These are phyloP conservation scores for Eremothecium coryli DNA, from an alignment of 1,139 yeast genomes.

Conservation along the genomic window DNA sequence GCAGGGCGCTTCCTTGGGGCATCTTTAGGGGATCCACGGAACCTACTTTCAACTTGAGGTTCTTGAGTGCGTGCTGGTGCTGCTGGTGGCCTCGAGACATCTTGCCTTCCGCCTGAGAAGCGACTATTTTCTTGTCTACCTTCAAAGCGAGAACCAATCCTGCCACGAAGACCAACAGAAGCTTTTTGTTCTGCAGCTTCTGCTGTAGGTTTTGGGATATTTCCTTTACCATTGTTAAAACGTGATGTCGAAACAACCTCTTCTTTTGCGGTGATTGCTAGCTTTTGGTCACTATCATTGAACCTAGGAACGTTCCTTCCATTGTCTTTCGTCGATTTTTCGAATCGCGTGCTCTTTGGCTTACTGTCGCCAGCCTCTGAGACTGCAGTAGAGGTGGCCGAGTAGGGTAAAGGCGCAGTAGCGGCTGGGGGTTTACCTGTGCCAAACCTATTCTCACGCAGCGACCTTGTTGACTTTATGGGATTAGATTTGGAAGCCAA, in stretches of 20 bases:
- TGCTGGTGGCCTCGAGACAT: not conserved
- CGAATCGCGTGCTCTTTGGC: not conserved
- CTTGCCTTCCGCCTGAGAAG: slow-evolving; percentile 2
- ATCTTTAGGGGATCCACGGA: slow-evolving; percentile 1
- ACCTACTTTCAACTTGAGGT: slow-evolving; percentile 3
- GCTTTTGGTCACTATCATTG: not conserved
- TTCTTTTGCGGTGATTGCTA: not conserved
- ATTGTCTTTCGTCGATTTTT: not conserved
- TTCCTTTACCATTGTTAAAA: not conserved
- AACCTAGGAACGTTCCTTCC: not conserved
- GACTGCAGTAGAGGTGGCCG: too few species aligned
- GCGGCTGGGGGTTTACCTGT: not conserved
- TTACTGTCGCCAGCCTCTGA: too few species aligned
- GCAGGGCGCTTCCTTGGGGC: slow-evolving; percentile 5
- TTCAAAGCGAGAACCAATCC: slow-evolving; percentile 5
- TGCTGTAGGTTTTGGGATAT: not conserved
- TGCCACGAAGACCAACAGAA: not conserved
- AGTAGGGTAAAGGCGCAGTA: not conserved
- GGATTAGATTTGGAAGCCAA: not conserved
- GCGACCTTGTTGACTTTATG: not conserved
- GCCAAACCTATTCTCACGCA: not conserved
- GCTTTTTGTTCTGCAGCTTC: not conserved
- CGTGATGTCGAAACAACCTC: slow-evolving; percentile 1
- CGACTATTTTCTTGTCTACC: slow-evolving; percentile 3
- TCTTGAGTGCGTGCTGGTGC: slow-evolving; percentile 1